Conservation (phyloP, 192 early-diverging fungal genomes). For the Backusella australiensis region DNA sequence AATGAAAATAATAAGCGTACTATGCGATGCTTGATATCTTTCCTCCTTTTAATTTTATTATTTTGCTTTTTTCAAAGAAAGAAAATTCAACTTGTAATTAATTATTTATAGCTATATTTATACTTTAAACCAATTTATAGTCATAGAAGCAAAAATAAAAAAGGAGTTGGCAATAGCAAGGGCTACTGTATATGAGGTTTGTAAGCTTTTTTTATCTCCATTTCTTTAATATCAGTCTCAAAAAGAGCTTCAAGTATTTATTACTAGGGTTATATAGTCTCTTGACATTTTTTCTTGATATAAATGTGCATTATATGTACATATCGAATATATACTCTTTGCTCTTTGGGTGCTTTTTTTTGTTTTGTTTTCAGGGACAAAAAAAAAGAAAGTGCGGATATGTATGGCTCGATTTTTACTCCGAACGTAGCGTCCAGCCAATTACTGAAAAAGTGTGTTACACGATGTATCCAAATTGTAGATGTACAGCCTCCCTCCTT, state of each 20-base stretch:
- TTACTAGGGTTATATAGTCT: background rate
- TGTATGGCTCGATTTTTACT: background rate
- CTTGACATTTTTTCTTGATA: background rate
- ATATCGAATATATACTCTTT: background rate
- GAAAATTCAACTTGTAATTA: background rate
- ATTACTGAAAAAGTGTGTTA: background rate
- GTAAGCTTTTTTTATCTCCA: background rate
- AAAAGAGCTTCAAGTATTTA: background rate
- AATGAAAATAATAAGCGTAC: background rate
- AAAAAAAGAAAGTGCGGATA: background rate
- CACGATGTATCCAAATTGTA: slow-evolving; percentile 2
- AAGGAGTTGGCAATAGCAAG: background rate
- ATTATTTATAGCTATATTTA: slow-evolving; percentile 2
- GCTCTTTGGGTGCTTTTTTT: background rate
- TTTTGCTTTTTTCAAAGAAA: background rate
- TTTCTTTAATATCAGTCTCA: background rate
- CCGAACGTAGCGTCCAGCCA: background rate
- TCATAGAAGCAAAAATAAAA: background rate
- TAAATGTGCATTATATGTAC: background rate
- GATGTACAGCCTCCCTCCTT: slow-evolving; percentile 6
- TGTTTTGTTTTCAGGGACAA: background rate
- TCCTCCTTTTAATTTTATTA: background rate
- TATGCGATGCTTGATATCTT: background rate
- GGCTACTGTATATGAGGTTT: background rate
- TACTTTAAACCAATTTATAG: background rate